These are phyloP conservation scores for Rhynchospora tenuis DNA, from an alignment of 176 grass and related monocot genomes.

Conservation along the genomic window DNA sequence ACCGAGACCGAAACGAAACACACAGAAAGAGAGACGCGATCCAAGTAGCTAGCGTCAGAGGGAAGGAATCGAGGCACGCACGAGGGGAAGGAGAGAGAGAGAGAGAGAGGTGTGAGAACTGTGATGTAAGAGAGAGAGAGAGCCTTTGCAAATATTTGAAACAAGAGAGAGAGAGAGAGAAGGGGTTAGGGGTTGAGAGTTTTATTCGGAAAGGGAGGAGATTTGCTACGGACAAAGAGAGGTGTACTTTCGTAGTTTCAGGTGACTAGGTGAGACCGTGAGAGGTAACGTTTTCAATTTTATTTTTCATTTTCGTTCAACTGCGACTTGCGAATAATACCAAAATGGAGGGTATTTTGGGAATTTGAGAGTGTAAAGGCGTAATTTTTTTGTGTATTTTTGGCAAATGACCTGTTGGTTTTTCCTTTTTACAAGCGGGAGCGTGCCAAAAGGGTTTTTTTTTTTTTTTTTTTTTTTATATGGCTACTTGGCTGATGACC, in stretches of 20 bases:
- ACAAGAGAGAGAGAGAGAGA: not conserved
- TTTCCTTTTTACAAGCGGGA: too few species aligned
- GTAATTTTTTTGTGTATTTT: too few species aligned
- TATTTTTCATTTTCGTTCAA: too few species aligned
- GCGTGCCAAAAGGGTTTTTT: too few species aligned
- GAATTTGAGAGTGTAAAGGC: too few species aligned
- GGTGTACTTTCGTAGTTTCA: not conserved
- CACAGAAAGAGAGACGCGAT: not conserved
- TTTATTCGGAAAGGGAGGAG: not conserved
- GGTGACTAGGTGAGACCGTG: not conserved
- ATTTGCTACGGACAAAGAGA: conserved; percentile 8
- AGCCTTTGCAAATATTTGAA: not conserved
- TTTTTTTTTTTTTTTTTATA: too few species aligned
- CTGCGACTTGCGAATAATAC: too few species aligned
- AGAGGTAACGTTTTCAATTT: too few species aligned
- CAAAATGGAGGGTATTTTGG: too few species aligned
- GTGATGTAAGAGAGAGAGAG: conserved; percentile 2
- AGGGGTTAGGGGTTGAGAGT: not conserved
- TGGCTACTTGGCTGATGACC: too few species aligned
- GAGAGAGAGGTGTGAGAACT: not conserved
- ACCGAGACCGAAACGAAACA: not conserved
- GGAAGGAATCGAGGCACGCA: not conserved
- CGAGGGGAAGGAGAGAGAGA: not conserved
- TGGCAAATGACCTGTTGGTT: too few species aligned
- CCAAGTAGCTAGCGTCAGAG: not conserved